Conservation (phyloP, 2,329 filamentous ascomycete species). For the Dendrostoma leiphaemia region DNA sequence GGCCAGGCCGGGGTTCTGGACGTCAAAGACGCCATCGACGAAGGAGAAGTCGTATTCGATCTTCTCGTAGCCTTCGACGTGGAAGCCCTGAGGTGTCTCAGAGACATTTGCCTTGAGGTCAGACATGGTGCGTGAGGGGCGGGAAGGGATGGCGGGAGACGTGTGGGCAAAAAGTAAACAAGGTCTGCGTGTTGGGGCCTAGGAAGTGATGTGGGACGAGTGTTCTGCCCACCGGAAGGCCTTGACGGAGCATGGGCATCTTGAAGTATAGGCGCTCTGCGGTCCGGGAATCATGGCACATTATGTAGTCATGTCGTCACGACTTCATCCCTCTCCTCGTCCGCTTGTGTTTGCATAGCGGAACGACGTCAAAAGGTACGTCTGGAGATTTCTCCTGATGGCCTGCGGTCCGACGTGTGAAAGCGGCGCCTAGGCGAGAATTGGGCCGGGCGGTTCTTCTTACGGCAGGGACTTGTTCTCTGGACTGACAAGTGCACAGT, state of each 20-base stretch:
- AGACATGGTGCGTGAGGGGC: constrained; percentile 51
- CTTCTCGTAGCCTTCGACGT: constrained; percentile 72
- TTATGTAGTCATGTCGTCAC: constrained; percentile 17
- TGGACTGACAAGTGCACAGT: no score
- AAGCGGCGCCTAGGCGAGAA: neutral
- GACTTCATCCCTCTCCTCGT: neutral
- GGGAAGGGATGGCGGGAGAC: neutral
- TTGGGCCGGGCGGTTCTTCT: neutral
- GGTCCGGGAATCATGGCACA: neutral
- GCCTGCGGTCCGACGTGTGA: neutral
- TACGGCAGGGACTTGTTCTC: neutral
- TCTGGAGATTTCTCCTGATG: neutral
- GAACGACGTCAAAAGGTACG: constrained; percentile 1
- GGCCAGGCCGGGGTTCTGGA: constrained; percentile 58
- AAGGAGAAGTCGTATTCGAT: constrained; percentile 76
- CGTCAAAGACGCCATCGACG: constrained; percentile 66
- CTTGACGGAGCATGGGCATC: neutral
- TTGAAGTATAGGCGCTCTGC: neutral
- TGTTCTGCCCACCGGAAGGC: neutral
- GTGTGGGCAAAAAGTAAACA: neutral
- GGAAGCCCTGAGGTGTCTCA: constrained; percentile 64
- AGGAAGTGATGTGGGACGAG: neutral
- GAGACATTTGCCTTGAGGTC: constrained; percentile 65
- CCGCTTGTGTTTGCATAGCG: neutral
- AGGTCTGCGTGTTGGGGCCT: neutral